Base-by-base conservation (phyloP, 1,139 yeast genomes). In the Scheffersomyces titani region DNA sequence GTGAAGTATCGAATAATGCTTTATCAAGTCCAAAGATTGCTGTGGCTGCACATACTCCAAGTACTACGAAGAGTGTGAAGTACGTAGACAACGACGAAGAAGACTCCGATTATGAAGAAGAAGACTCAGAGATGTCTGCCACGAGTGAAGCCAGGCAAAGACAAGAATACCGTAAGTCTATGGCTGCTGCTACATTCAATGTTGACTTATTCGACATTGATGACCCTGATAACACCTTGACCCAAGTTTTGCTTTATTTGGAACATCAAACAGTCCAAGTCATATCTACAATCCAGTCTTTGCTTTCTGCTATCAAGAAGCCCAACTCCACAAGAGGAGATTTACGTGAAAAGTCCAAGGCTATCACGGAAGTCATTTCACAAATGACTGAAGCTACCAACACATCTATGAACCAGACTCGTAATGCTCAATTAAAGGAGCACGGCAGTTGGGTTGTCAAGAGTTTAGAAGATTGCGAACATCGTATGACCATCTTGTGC, bases 231-330 rank as follows among this genome's bases (percentile, higher is more conserved):
- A 90, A 90, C 69, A 90, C 97, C 0, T 82, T 93, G 59, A 86
- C 92, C 5, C 97, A 92, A 67, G 86, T 94, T 56, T 84, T 92
- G 64, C 82, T 88, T 51, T 94, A 92, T 70, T 80, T 94, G 67
- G 99, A 94, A 70, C 97, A 92, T 71, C 97, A 93, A 74, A 93
- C 98, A 0, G 94, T 90, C 44, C 90, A 90, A 65, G 98, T 94
- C 1, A 94, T 94, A 57, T 85, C 92, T 36, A 90, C 97, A 0
- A 93, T 93, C 64, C 98, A 93, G 69, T 84, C 90, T 21, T 80
- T 94, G 59, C 80, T 94, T 60, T 83, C 87, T 3, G 87, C 93
- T 1, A 89, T 90, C 63, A 88, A 89, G 72, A 85, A 86, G 63
- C 91, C 92, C 16, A 88, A 89, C 64, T 87, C 92, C 2, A 89